phyloP scores from a whole-genome alignment of 1,139 yeast species.

The Blastobotrys arbuscula region DNA sequence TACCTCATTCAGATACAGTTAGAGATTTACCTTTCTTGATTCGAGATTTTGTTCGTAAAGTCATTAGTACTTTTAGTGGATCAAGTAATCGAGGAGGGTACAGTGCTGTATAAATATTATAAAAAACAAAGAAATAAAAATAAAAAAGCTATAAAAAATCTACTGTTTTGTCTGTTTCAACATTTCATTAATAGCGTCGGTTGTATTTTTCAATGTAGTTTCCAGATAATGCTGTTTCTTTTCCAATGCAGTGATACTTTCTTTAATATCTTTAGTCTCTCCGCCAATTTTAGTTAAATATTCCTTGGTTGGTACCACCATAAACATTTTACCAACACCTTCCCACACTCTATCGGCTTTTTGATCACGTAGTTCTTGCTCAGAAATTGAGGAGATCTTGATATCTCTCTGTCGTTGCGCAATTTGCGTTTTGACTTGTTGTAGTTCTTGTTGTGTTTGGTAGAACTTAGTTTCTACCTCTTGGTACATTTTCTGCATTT shows the following conservation, averaged over 20 bases:
- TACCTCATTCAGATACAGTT: conserved; percentile 46
- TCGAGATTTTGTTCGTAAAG: conserved; percentile 68
- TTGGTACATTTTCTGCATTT: conserved; percentile 15
- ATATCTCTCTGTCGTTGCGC: conserved; percentile 53
- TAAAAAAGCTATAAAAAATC: neutral
- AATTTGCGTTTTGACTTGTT: conserved; percentile 56
- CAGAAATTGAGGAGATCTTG: conserved; percentile 52
- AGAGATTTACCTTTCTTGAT: conserved; percentile 74
- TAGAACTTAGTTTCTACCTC: conserved; percentile 24
- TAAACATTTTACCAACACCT: conserved; percentile 69
- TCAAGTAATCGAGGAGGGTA: conserved; percentile 81
- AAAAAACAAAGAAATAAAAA: neutral
- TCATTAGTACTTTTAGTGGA: conserved; percentile 67
- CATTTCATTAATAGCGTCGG: conserved; percentile 51
- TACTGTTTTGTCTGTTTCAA: conserved; percentile 11
- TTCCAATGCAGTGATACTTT: conserved; percentile 53
- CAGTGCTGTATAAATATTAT: conserved; percentile 87
- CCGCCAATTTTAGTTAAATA: conserved; percentile 46
- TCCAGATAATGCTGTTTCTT: conserved; percentile 70
- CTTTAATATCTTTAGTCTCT: conserved; percentile 53
- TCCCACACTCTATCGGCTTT: conserved; percentile 58
- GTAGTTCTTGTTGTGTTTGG: conserved; percentile 47
- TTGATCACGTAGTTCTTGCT: conserved; percentile 46
- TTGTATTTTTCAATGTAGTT: conserved; percentile 71
- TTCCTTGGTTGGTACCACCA: conserved; percentile 36